Evolutionary conservation across 2,329 filamentous ascomycete genomes (phyloP).

Genomic region (Blumeria graminis): DNA sequence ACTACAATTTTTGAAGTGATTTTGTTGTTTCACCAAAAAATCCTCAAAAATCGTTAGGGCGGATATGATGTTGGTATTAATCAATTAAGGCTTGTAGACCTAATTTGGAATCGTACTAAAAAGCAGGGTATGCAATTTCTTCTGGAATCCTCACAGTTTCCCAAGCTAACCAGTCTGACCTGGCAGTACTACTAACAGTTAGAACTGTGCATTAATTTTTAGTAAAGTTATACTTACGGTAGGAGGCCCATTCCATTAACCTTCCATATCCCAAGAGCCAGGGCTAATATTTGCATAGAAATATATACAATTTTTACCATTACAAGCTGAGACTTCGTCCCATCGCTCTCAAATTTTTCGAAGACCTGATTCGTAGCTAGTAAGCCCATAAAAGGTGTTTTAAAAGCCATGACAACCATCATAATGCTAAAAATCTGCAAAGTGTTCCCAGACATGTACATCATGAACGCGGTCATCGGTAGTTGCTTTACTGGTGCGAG

Average conservation of each 20-base stretch:
- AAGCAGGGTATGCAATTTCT: slow-evolving; percentile 15
- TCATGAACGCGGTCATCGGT: slow-evolving; percentile 97
- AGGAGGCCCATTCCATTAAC: slow-evolving; percentile 88
- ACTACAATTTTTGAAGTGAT: too few relatives aligned
- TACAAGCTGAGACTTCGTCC: slow-evolving; percentile 47
- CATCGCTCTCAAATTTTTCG: slow-evolving; percentile 66
- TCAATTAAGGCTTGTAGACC: too few relatives aligned
- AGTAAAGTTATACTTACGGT: slow-evolving; percentile 35
- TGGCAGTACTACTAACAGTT: slow-evolving; percentile 44
- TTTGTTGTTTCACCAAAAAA: too few relatives aligned
- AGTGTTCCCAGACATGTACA: slow-evolving; percentile 99
- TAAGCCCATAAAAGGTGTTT: slow-evolving; percentile 73
- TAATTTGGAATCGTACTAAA: slow-evolving; percentile 5
- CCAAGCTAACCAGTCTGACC: slow-evolving; percentile 96
- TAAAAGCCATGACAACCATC: slow-evolving; percentile 99
- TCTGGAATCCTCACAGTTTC: slow-evolving; percentile 25
- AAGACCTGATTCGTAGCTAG: slow-evolving; percentile 72
- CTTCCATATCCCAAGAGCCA: slow-evolving; percentile 84
- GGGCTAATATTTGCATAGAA: slow-evolving; percentile 58
- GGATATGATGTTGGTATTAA: too few relatives aligned
- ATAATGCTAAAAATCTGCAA: slow-evolving; percentile 98
- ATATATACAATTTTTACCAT: slow-evolving; percentile 76
- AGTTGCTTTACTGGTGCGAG: slow-evolving; percentile 80
- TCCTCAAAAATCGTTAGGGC: too few relatives aligned
- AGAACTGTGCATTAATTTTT: slow-evolving; percentile 8